Conservation (phyloP, 768 basidiomycete genomes). For the Amanita muscaria region DNA sequence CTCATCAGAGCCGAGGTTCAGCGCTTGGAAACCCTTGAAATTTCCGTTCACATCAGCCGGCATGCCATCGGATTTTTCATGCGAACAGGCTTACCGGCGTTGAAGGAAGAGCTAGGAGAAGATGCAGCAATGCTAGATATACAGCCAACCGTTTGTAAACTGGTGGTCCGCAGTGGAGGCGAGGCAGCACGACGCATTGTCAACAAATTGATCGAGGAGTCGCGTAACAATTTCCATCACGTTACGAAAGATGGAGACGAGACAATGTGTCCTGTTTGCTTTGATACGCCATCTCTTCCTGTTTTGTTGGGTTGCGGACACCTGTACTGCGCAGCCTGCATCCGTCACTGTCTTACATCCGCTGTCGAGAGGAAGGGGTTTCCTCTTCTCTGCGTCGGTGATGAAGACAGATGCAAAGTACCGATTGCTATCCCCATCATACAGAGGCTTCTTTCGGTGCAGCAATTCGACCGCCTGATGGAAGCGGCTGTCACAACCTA, state of each 20-base stretch:
- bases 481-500: constrained; percentile 37
- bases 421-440: constrained; percentile 33
- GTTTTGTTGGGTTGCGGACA: constrained; percentile 3
- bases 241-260: neutral
- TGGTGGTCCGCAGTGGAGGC: constrained; percentile 34
- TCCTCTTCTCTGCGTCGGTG: constrained; percentile 5
- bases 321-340: constrained; percentile 2
- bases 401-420: constrained; percentile 1
- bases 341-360: constrained; percentile 3
- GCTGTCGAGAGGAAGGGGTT: constrained; percentile 2
- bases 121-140: constrained; percentile 41
- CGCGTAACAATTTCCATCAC: constrained; percentile 9
- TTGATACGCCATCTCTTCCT: neutral
- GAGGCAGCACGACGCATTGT: constrained; percentile 38
- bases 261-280: constrained; percentile 3
- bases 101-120: constrained; percentile 47
- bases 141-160: no score
- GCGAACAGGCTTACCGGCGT: constrained; percentile 35
- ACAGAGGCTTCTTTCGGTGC: constrained; percentile 28
- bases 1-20: constrained; percentile 40
- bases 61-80: constrained; percentile 42
- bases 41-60: constrained; percentile 28
- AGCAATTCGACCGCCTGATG: constrained; percentile 32
- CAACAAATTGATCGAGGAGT: constrained; percentile 34
- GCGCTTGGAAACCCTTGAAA: constrained; percentile 35